phyloP scores from a whole-genome alignment of 1,284 basidiomycete genomes.

The Malassezia restricta region DNA sequence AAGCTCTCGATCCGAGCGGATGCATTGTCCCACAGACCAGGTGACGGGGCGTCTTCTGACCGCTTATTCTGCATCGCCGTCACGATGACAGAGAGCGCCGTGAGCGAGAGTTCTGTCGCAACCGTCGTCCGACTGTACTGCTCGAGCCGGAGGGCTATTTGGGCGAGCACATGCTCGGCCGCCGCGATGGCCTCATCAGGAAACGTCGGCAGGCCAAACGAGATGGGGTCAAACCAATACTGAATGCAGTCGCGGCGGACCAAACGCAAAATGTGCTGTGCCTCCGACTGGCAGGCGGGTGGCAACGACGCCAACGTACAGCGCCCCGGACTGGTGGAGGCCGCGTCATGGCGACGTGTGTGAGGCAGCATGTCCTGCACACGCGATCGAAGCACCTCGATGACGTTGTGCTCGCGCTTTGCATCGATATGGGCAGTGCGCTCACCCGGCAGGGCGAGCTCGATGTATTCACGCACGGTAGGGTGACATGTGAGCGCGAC shows the following conservation, averaged over 20 bases:
- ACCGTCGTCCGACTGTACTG: conserved; percentile 10
- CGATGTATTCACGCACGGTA: conserved; percentile 6
- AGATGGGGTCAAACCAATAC: conserved; percentile 16
- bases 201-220: conserved; percentile 9
- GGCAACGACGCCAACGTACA: conserved; percentile 2
- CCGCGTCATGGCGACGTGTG: not conserved
- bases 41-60: not conserved
- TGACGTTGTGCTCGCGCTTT: not conserved
- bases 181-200: conserved; percentile 7
- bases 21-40: conserved; percentile 6
- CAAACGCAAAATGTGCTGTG: conserved; percentile 2
- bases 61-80: conserved; percentile 9
- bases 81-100: conserved; percentile 7
- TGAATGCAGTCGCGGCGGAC: conserved; percentile 16
- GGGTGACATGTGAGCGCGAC: conserved; percentile 5
- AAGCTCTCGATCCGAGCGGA: conserved; percentile 12
- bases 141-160: conserved; percentile 5
- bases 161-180: conserved; percentile 4
- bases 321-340: not conserved
- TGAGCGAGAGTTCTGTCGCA: conserved; percentile 15
- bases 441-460: conserved; percentile 6
- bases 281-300: not conserved
- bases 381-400: conserved; percentile 1
- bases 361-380: not conserved
- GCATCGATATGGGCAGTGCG: not conserved